Evolutionary conservation across 768 basidiomycete species (phyloP).

Genomic region (Heimioporus sp.): DNA sequence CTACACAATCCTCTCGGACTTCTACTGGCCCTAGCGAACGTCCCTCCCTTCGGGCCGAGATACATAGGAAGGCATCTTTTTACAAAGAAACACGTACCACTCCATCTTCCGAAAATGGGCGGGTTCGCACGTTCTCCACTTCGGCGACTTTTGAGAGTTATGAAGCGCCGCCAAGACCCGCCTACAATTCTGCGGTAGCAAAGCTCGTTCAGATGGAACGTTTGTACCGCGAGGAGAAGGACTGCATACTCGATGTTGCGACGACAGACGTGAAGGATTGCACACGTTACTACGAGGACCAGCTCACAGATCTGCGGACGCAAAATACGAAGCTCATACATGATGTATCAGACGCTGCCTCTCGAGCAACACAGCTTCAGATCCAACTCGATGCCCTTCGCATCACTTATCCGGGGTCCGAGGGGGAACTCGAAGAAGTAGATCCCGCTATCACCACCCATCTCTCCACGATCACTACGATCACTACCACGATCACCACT

Average conservation of each 20-base stretch:
- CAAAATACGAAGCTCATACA: not conserved
- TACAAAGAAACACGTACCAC: not conserved
- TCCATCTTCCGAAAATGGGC: not conserved
- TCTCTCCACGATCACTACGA: not conserved
- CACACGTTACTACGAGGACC: not conserved
- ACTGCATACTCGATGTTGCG: not conserved
- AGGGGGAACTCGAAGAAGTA: not conserved
- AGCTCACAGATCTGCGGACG: not conserved
- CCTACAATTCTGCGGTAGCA: not conserved
- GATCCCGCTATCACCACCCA: not conserved
- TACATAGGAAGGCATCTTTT: not conserved
- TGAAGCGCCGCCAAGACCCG: not conserved
- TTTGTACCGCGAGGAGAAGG: conserved; percentile 1
- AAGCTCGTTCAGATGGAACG: not conserved
- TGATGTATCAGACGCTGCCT: not conserved
- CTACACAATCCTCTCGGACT: not conserved
- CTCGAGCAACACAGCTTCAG: conserved; percentile 1
- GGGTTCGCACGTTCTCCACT: not conserved
- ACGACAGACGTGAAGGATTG: not conserved
- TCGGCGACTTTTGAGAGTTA: not conserved
- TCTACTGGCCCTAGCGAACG: not conserved
- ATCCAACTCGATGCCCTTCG: not conserved
- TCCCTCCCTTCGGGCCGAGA: not conserved
- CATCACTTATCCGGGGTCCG: too few relatives aligned
- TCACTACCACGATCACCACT: conserved; percentile 1